phyloP scores from a whole-genome alignment of 2,329 filamentous ascomycete genomes.

The Teratosphaeria epicoccoides region DNA sequence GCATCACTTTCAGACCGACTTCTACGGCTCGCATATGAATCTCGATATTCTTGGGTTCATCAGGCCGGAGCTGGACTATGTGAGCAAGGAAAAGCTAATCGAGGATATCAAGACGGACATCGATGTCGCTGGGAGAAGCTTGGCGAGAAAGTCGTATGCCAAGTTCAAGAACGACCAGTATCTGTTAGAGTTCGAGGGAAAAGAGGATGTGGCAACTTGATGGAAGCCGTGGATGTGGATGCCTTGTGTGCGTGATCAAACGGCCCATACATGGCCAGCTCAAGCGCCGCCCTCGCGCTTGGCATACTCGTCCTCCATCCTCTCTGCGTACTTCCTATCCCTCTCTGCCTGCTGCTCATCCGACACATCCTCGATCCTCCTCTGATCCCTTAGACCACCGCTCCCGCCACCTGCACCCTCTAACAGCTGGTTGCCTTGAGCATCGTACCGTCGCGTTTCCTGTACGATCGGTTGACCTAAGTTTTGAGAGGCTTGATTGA shows the following conservation, averaged over 20 bases:
- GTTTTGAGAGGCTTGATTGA: slow-evolving; percentile 20
- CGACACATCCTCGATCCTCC: slow-evolving; percentile 21
- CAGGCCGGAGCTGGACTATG: slow-evolving; percentile 80
- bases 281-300: slow-evolving; percentile 24
- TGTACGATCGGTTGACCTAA: slow-evolving; percentile 19
- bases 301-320: slow-evolving; percentile 24
- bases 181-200: slow-evolving; percentile 26
- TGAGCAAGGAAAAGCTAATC: slow-evolving; percentile 68
- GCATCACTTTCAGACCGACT: slow-evolving; percentile 59
- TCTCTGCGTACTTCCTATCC: slow-evolving; percentile 19
- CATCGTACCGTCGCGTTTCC: slow-evolving; percentile 22
- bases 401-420: slow-evolving; percentile 3
- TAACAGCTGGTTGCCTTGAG: slow-evolving; percentile 20
- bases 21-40: slow-evolving; percentile 73
- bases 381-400: background rate
- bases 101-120: slow-evolving; percentile 85
- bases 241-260: background rate
- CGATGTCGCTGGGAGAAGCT: slow-evolving; percentile 63
- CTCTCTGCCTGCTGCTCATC: slow-evolving; percentile 15
- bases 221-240: background rate
- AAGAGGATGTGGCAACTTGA: slow-evolving; percentile 21
- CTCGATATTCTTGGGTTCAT: slow-evolving; percentile 79
- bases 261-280: background rate
- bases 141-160: slow-evolving; percentile 54
- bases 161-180: slow-evolving; percentile 39